These are phyloP conservation scores for Tylopilus cervinicoccineus DNA, from an alignment of 768 basidiomycete genomes.

Conservation along the genomic window DNA sequence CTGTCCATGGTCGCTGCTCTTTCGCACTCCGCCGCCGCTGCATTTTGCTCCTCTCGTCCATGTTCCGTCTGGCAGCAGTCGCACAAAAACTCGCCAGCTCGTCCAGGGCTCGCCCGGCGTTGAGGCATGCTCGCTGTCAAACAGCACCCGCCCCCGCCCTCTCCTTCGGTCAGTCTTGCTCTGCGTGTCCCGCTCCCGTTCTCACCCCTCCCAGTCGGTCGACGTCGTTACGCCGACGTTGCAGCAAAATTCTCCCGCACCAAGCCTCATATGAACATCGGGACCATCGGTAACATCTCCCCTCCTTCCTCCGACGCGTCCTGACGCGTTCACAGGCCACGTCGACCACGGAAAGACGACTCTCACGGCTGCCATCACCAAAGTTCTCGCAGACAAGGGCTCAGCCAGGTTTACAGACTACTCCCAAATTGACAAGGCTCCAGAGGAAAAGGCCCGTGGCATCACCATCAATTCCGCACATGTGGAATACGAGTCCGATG, in stretches of 20 bases:
- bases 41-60: constrained; percentile 13
- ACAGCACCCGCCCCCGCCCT: constrained; percentile 10
- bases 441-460: constrained; percentile 98
- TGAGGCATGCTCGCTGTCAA: constrained; percentile 14
- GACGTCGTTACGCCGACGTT: constrained; percentile 73
- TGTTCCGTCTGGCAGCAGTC: constrained; percentile 30
- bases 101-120: neutral
- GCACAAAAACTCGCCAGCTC: neutral
- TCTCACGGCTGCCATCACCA: constrained; percentile 93
- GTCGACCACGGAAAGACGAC: constrained; percentile 99
- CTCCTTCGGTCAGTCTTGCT: constrained; percentile 4
- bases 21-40: constrained; percentile 28
- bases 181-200: no score
- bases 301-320: constrained; percentile 12
- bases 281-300: constrained; percentile 66
- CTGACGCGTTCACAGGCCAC: constrained; percentile 50
- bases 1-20: constrained; percentile 41
- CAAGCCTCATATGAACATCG: constrained; percentile 94
- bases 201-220: neutral
- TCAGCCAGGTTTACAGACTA: constrained; percentile 91
- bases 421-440: constrained; percentile 96
- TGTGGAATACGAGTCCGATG: constrained; percentile 93
- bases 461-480: constrained; percentile 99
- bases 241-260: constrained; percentile 56
- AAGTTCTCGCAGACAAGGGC: constrained; percentile 74